Conservation (phyloP, 2,329 filamentous ascomycete species). For the Beauveria sp. region DNA sequence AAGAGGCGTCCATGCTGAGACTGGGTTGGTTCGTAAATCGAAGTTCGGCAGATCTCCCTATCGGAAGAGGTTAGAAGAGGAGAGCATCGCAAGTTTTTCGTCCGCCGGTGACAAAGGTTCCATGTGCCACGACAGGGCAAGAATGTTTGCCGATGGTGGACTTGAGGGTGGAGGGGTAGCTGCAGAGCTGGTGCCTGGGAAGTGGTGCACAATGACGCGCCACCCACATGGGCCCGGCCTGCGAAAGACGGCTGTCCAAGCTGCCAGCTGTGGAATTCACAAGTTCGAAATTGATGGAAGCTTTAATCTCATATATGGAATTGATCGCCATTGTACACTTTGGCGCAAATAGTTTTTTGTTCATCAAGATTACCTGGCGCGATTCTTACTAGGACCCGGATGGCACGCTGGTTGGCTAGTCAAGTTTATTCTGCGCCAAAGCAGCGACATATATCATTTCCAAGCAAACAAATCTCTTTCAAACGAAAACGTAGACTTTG, state of each 20-base stretch:
- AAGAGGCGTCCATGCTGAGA: conserved; percentile 20
- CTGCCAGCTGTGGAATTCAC: not conserved
- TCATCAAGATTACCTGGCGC: too few species aligned
- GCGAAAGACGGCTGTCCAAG: not conserved
- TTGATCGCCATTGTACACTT: too few species aligned
- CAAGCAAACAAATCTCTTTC: not conserved
- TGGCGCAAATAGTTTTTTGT: too few species aligned
- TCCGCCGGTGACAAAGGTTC: not conserved
- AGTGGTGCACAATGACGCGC: not conserved
- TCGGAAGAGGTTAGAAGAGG: not conserved
- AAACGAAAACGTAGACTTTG: not conserved
- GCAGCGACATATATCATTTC: not conserved
- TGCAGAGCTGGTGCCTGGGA: conserved; percentile 7
- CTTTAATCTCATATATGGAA: too few species aligned
- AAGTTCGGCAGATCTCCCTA: conserved; percentile 2
- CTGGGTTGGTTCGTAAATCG: not conserved
- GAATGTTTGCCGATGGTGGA: conserved; percentile 6
- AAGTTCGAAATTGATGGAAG: not conserved
- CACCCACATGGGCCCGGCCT: not conserved
- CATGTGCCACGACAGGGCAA: not conserved
- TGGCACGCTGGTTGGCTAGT: too few species aligned
- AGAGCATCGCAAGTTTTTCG: not conserved
- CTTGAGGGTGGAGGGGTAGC: conserved; percentile 10
- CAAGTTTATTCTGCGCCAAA: not conserved
- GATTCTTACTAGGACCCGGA: too few species aligned